Conservation (phyloP, 768 basidiomycete species). For the Pilatotrama ljubarskyi region DNA sequence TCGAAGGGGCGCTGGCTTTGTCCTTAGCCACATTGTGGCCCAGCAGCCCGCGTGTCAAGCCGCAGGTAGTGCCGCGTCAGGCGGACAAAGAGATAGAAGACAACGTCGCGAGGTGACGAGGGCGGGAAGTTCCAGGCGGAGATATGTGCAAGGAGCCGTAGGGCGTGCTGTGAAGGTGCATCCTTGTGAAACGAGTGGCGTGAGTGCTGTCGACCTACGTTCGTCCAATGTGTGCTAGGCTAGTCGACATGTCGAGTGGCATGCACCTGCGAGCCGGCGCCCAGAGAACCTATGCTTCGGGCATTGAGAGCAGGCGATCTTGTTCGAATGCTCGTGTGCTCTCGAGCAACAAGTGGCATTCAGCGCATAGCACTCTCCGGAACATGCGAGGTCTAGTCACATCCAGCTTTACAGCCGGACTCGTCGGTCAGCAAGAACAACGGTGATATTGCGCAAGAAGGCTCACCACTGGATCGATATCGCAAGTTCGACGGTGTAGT, state of each 20-base stretch:
- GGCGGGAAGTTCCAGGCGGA: not conserved
- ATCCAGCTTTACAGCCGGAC: no score
- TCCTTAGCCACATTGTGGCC: conserved; percentile 13
- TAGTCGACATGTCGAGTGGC: not conserved
- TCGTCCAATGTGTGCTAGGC: not conserved
- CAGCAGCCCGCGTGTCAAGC: not conserved
- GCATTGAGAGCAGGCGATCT: no score
- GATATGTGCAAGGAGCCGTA: not conserved
- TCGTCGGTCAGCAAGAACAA: no score
- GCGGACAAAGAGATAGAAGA: not conserved
- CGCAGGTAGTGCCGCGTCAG: not conserved
- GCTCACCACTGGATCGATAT: no score
- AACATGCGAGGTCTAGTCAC: no score
- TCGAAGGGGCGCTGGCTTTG: conserved; percentile 10
- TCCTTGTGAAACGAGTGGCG: not conserved
- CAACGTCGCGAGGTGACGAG: not conserved
- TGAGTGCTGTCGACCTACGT: not conserved
- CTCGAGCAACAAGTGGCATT: no score
- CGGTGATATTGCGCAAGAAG: no score
- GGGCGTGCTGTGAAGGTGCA: not conserved
- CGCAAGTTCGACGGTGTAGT: no score
- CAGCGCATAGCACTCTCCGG: no score
- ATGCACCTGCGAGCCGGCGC: no score
- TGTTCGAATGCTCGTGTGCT: no score
- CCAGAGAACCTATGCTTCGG: no score